Conservation (phyloP, 108 stramenopile species). For the Cylindrotheca closterium region DNA sequence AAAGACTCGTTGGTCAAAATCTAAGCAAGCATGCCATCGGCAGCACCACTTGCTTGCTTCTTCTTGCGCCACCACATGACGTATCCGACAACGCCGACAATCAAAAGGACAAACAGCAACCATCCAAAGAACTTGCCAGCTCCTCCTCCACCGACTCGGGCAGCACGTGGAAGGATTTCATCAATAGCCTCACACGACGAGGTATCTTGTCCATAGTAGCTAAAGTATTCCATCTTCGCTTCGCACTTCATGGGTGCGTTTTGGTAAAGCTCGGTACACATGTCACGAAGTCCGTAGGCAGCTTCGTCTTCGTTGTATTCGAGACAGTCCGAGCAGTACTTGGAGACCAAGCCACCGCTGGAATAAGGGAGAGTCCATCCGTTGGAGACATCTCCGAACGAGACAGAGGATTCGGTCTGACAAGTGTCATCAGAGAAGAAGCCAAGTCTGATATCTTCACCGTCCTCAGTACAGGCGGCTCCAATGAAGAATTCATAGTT, state of each 20-base stretch:
- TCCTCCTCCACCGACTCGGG: background rate
- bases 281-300: conserved; percentile 31
- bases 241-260: conserved; percentile 35
- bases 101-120: conserved; percentile 23
- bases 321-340: conserved; percentile 25
- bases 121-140: conserved; percentile 44
- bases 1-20: no score
- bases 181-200: conserved; percentile 22
- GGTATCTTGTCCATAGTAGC: conserved; percentile 23
- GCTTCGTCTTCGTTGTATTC: conserved; percentile 29
- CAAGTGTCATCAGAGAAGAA: conserved; percentile 36
- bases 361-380: conserved; percentile 44
- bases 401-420: background rate
- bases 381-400: conserved; percentile 33
- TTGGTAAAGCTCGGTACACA: conserved; percentile 31
- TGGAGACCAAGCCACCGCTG: conserved; percentile 32
- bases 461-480: conserved; percentile 40
- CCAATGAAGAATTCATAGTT: conserved; percentile 37
- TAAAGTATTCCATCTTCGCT: conserved; percentile 27
- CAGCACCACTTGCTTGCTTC: conserved; percentile 14
- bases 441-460: conserved; percentile 27
- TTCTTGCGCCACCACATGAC: conserved; percentile 42
- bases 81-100: conserved; percentile 32
- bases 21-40: background rate
- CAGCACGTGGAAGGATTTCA: background rate